Conservation (phyloP, 1,139 yeast species). For the Debaryomyces coudertii region DNA sequence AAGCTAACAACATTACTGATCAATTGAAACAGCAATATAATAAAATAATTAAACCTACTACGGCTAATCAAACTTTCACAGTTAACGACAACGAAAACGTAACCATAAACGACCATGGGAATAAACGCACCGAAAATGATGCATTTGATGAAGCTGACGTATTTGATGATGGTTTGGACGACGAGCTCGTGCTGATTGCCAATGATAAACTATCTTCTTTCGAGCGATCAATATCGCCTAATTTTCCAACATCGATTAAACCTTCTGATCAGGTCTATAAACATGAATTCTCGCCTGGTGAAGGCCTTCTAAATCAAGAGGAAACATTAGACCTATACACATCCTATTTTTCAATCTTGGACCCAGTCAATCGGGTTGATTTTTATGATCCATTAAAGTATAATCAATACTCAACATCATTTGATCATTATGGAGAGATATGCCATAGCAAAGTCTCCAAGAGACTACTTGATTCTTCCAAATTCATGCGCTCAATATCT, state of each 20-base stretch:
- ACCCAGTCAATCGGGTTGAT: slow-evolving; percentile 20
- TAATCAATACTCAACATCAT: slow-evolving; percentile 1
- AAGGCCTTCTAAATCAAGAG: slow-evolving; percentile 34
- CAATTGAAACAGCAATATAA: slow-evolving; percentile 18
- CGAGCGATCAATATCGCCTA: slow-evolving; percentile 4
- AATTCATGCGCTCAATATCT: slow-evolving; percentile 1
- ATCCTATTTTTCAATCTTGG: slow-evolving; percentile 30
- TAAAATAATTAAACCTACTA: slow-evolving; percentile 1
- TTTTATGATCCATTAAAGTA: slow-evolving; percentile 28
- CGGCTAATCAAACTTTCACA: slow-evolving; percentile 8
- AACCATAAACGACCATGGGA: neutral
- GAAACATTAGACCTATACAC: slow-evolving; percentile 39
- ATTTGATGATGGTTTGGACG: slow-evolving; percentile 35
- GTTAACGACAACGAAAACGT: slow-evolving; percentile 8
- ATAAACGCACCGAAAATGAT: slow-evolving; percentile 14
- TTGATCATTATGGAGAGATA: slow-evolving; percentile 13
- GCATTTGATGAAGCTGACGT: slow-evolving; percentile 21
- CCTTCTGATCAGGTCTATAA: slow-evolving; percentile 12
- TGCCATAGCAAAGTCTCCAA: slow-evolving; percentile 24
- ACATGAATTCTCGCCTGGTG: slow-evolving; percentile 19
- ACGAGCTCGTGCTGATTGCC: slow-evolving; percentile 17
- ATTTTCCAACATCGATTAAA: slow-evolving; percentile 1
- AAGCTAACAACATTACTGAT: slow-evolving; percentile 16
- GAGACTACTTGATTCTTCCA: slow-evolving; percentile 3
- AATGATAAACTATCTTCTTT: slow-evolving; percentile 7